Conservation (phyloP, 2,329 filamentous ascomycete genomes). For the Pestalotiopsis sp. region DNA sequence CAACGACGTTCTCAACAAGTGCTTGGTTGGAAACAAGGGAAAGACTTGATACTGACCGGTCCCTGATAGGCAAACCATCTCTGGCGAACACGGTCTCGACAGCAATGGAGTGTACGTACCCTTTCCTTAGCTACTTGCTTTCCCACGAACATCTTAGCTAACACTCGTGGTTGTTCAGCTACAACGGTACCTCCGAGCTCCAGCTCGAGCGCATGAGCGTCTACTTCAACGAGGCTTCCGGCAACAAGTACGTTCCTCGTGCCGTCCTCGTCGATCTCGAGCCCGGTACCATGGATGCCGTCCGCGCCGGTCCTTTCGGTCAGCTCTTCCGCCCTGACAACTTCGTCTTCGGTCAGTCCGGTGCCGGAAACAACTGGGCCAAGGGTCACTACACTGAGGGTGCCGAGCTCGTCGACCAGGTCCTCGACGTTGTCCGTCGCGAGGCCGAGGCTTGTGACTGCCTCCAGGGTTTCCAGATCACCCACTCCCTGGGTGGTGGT, state of each 20-base stretch:
- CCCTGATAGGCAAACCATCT: slow-evolving; percentile 71
- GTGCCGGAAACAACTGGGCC: slow-evolving; percentile 99
- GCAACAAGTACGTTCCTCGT: slow-evolving; percentile 99
- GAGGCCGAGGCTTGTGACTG: slow-evolving; percentile 99
- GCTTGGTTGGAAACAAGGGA: neutral
- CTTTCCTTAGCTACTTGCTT: slow-evolving; percentile 14
- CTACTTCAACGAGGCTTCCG: slow-evolving; percentile 95
- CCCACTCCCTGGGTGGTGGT: slow-evolving; percentile 99
- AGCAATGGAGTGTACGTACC: slow-evolving; percentile 86
- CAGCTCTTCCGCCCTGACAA: slow-evolving; percentile 99
- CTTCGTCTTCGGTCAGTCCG: slow-evolving; percentile 99
- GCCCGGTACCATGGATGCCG: slow-evolving; percentile 99
- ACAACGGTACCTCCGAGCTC: slow-evolving; percentile 97
- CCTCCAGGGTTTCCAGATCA: slow-evolving; percentile 99
- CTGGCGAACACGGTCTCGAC: slow-evolving; percentile 94
- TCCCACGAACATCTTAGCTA: neutral
- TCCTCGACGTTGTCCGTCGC: slow-evolving; percentile 96
- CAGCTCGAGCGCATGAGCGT: slow-evolving; percentile 99
- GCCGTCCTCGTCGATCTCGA: slow-evolving; percentile 99
- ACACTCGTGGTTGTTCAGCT: slow-evolving; percentile 56
- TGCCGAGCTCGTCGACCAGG: slow-evolving; percentile 97
- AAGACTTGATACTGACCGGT: neutral
- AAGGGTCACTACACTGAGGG: slow-evolving; percentile 99
- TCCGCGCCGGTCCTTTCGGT: slow-evolving; percentile 96
- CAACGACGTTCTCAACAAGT: neutral